Percentiles rank a stretch among this genome's conserved stretches.
Conservation (phyloP, 164 flowering plant species). For the Houttuynia cordata region DNA sequence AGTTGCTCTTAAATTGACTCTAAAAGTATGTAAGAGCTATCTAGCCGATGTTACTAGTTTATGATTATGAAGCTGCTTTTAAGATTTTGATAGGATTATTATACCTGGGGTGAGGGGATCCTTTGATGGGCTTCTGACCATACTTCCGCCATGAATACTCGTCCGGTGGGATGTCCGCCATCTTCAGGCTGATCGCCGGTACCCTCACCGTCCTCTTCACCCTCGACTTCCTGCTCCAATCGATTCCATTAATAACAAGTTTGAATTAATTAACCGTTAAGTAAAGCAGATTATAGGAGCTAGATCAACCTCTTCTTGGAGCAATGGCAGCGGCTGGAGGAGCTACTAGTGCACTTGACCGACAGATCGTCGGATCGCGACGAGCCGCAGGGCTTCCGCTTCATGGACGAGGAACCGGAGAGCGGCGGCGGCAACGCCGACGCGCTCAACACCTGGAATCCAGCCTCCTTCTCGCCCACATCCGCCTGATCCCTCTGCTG, state of each 20-base stretch:
- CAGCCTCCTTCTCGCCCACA: background rate
- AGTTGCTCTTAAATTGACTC: too few species aligned
- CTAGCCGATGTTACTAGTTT: too few species aligned
- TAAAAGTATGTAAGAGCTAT: too few species aligned
- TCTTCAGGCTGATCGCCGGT: conserved; percentile 61
- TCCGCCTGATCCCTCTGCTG: conserved; percentile 21
- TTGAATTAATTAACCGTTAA: background rate
- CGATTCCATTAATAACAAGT: background rate
- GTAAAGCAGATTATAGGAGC: background rate
- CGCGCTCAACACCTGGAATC: conserved; percentile 33
- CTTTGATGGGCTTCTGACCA: conserved; percentile 85
- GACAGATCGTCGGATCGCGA: conserved; percentile 26
- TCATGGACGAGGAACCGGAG: conserved; percentile 36
- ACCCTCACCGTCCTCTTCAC: conserved; percentile 56
- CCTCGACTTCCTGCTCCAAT: conserved; percentile 38
- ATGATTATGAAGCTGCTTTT: too few species aligned
- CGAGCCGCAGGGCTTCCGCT: conserved; percentile 45
- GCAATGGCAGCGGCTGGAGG: conserved; percentile 50
- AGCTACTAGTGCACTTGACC: conserved; percentile 29
- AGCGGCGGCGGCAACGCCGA: conserved; percentile 49
- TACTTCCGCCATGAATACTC: conserved; percentile 84
- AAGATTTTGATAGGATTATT: too few species aligned
- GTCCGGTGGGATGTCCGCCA: conserved; percentile 75
- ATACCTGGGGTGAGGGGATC: conserved; percentile 74
- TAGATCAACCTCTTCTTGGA: conserved; percentile 44